These are phyloP conservation scores for Zalaria obscura DNA, from an alignment of 2,329 filamentous ascomycete genomes.

Conservation along the genomic window DNA sequence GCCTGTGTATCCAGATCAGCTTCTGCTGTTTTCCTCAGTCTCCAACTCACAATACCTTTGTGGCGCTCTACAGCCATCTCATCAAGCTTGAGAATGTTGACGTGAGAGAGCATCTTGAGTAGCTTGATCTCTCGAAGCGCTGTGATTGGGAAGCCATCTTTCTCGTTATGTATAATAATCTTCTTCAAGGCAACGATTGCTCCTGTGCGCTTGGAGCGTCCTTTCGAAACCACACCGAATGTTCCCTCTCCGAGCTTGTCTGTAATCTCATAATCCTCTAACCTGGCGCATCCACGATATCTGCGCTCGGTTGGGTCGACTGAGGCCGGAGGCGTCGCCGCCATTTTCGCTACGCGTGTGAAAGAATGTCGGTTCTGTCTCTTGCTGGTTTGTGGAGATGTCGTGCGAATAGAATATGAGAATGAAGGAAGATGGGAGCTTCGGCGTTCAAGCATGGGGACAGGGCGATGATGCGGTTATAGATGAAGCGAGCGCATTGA, in stretches of 20 bases:
- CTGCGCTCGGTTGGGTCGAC: constrained; percentile 38
- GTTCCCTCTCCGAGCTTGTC: constrained; percentile 83
- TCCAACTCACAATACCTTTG: constrained; percentile 43
- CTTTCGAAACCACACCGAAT: constrained; percentile 92
- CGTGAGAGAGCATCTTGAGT: constrained; percentile 84
- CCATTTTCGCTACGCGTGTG: neutral
- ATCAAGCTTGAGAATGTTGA: constrained; percentile 72
- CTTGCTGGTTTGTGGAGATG: no score
- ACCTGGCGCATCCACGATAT: constrained; percentile 75
- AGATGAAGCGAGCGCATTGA: neutral
- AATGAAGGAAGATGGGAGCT: no score
- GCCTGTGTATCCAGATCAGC: constrained; percentile 5
- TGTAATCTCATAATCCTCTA: constrained; percentile 64
- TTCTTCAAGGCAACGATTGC: constrained; percentile 83
- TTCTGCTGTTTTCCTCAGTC: neutral
- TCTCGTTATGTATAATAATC: constrained; percentile 99
- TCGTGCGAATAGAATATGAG: no score
- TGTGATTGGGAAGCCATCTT: constrained; percentile 98
- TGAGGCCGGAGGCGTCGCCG: neutral
- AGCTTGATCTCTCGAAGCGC: constrained; percentile 95
- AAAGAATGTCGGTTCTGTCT: no score
- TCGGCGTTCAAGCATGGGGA: no score
- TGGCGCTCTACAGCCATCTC: constrained; percentile 95
- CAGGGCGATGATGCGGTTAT: no score
- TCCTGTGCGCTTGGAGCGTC: constrained; percentile 59